Evolutionary conservation across 345 rosid genomes (phyloP).

Genomic region (Syzygium oleosum): DNA sequence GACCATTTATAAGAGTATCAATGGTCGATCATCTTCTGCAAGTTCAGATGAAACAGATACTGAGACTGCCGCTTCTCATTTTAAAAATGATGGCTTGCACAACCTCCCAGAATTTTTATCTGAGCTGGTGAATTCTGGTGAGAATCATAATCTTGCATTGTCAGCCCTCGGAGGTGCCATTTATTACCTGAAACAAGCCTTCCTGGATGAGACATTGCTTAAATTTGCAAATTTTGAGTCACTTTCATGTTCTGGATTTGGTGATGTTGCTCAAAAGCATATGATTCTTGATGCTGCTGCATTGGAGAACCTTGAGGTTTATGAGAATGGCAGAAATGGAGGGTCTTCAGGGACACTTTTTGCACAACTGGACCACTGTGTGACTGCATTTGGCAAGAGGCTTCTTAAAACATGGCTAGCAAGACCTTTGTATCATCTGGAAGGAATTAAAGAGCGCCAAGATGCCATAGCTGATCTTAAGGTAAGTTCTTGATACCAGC

Average conservation of each 20-base stretch:
- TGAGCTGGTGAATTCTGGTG: conserved; percentile 43
- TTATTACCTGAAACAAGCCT: conserved; percentile 82
- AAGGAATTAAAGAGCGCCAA: conserved; percentile 79
- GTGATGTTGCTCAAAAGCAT: conserved; percentile 49
- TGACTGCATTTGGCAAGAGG: conserved; percentile 91
- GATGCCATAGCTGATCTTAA: conserved; percentile 80
- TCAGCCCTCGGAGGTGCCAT: conserved; percentile 96
- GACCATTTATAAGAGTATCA: conserved; percentile 31
- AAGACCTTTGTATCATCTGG: conserved; percentile 64
- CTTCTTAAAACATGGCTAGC: conserved; percentile 91
- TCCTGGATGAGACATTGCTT: conserved; percentile 83
- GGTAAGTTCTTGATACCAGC: conserved; percentile 29
- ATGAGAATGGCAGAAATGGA: conserved; percentile 90
- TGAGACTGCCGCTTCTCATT: conserved; percentile 10
- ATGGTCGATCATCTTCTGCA: conserved; percentile 28
- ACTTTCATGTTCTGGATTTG: conserved; percentile 59
- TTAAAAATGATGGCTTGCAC: conserved; percentile 15
- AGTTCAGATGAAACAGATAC: conserved; percentile 20
- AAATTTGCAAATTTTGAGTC: conserved; percentile 82
- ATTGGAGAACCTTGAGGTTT: conserved; percentile 92
- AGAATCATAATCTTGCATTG: conserved; percentile 54
- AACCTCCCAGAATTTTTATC: conserved; percentile 51
- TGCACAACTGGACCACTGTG: conserved; percentile 84
- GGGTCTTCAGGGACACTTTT: conserved; percentile 79
- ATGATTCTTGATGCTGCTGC: conserved; percentile 98